Percentiles rank a stretch among this genome's conserved stretches.
These are phyloP conservation scores for Cryphonectria radicalis DNA, from an alignment of 2,329 filamentous ascomycete species.

Conservation along the genomic window DNA sequence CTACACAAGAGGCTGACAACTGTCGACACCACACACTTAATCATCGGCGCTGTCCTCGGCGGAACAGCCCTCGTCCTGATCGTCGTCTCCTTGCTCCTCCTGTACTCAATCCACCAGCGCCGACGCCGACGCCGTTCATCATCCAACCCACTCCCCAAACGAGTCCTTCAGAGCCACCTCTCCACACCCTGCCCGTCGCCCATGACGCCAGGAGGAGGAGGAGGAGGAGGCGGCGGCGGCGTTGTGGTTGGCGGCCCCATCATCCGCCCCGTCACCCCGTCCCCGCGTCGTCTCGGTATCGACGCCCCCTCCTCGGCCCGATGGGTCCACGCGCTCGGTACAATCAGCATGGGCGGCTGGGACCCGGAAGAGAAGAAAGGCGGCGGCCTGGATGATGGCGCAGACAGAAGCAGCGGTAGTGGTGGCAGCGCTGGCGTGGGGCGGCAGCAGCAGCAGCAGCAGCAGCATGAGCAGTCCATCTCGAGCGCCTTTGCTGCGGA, in stretches of 20 bases:
- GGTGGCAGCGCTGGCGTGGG: not conserved
- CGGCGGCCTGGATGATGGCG: not conserved
- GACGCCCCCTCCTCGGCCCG: slow-evolving; percentile 7
- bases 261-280: not conserved
- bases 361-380: slow-evolving; percentile 16
- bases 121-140: not conserved
- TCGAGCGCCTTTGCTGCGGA: slow-evolving; percentile 17
- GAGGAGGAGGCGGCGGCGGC: too few species aligned
- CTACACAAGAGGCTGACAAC: not conserved
- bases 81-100: slow-evolving; percentile 3
- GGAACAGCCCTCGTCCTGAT: slow-evolving; percentile 17
- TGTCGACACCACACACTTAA: slow-evolving; percentile 3
- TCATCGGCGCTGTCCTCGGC: slow-evolving; percentile 23
- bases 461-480: slow-evolving; percentile 1
- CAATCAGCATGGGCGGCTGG: slow-evolving; percentile 11
- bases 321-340: not conserved
- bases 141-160: not conserved
- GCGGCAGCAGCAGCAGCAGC: not conserved
- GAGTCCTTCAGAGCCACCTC: not conserved
- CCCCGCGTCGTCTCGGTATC: slow-evolving; percentile 6
- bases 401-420: not conserved
- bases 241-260: not conserved
- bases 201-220: not conserved
- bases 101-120: not conserved
- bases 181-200: not conserved